Base-by-base conservation (phyloP, 192 early-diverging fungal genomes). In the Backusella westeae region DNA sequence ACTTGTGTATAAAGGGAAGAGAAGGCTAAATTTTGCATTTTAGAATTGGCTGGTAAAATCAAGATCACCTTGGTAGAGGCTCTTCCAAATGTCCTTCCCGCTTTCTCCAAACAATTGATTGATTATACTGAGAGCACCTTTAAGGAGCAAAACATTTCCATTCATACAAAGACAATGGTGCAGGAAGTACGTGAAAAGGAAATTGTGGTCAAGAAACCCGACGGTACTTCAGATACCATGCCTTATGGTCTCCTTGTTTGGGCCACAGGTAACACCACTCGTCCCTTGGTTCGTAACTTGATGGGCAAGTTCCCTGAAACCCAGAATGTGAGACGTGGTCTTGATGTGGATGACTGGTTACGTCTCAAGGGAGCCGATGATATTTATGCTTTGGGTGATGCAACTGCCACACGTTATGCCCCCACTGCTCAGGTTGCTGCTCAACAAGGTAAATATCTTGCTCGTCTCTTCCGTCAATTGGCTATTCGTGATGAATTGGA, bases 341-440 rank as follows among this genome's bases (percentile, higher is more conserved):
- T 95, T 38, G 82, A 88, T 17, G 86, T 92, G 26, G 94, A 95
- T 70, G 93, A 94, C 3, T 89, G 83, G 80, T 76, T 95, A 59
- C 80, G 83, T 67, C 89, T 95, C 67, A 85, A 88, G 65, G 94
- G 94, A 15, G 75, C 87, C 3, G 75, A 77, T 2, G 85, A 84
- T 63, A 87, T 95, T 71, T 95, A 87, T 78, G 90, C 90, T 19
- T 80, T 95, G 39, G 94, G 94, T 32, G 94, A 95, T 76, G 88
- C 84, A 41, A 87, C 88, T n/a, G 93, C 93, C 19, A 91, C 92
- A 23, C 90, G 90, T 77, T 92, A 86, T 68, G 91, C 93, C 36
- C 93, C 93, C 6, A 94, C 94, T 46, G 94, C 93, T 26, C 94
- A 95, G 76, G 94, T 98, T 35, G 97, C 97, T 9, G 88, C 89